Evolutionary conservation across 768 basidiomycete species (phyloP).

Genomic region (Clitopilus passeckerianus): DNA sequence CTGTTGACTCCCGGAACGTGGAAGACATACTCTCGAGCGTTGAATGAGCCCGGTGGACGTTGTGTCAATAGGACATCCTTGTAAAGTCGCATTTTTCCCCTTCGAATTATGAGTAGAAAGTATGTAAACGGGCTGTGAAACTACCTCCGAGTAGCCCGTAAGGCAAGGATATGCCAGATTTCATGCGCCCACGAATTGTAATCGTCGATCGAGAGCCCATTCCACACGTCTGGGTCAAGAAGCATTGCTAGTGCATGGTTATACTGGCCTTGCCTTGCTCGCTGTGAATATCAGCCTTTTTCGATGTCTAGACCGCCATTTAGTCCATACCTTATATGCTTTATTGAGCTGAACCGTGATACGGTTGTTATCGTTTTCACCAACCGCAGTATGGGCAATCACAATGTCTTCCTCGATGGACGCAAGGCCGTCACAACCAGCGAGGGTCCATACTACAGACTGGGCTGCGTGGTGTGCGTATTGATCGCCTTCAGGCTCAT

Average conservation of each 20-base stretch:
- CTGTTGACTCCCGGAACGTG: slow-evolving; percentile 31
- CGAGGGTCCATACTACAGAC: slow-evolving; percentile 64
- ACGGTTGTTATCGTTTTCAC: slow-evolving; percentile 56
- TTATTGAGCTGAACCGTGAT: slow-evolving; percentile 59
- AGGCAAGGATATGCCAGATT: slow-evolving; percentile 72
- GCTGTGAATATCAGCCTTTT: slow-evolving; percentile 27
- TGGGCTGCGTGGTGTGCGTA: slow-evolving; percentile 74
- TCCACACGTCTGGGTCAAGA: slow-evolving; percentile 68
- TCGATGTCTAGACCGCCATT: neutral
- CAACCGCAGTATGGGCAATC: slow-evolving; percentile 56
- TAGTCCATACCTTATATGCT: slow-evolving; percentile 52
- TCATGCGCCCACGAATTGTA: slow-evolving; percentile 71
- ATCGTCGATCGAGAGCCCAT: slow-evolving; percentile 55
- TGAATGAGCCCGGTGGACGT: slow-evolving; percentile 50
- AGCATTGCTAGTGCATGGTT: slow-evolving; percentile 56
- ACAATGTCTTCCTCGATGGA: slow-evolving; percentile 66
- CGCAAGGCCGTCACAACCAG: slow-evolving; percentile 69
- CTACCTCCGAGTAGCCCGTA: slow-evolving; percentile 68
- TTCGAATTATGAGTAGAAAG: slow-evolving; percentile 14
- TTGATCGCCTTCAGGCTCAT: slow-evolving; percentile 52
- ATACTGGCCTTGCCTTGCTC: slow-evolving; percentile 66
- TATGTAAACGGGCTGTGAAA: neutral
- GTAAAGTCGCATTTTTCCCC: slow-evolving; percentile 63
- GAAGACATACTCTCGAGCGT: slow-evolving; percentile 54
- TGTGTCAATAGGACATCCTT: slow-evolving; percentile 60